A percentile compares a stretch with the other conserved stretches of the same genome.
Conservation (phyloP, 257 asterid species). For the Solanum commersonii region DNA sequence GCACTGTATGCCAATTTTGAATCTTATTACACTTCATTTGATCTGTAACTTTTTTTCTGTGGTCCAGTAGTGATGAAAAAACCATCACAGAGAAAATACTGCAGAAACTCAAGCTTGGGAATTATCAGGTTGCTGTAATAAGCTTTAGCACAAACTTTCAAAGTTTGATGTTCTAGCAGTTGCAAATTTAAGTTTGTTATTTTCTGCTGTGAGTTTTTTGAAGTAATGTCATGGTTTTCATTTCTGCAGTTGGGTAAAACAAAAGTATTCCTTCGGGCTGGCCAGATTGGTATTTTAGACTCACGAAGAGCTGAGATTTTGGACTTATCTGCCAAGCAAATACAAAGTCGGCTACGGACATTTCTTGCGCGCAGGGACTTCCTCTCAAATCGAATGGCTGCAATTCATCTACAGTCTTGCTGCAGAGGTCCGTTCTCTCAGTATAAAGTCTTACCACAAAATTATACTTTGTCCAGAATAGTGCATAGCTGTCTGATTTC, state of each 20-base stretch:
- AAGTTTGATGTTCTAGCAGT: background rate
- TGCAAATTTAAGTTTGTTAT: background rate
- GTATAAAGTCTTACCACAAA: background rate
- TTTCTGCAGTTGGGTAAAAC: conserved; percentile 77
- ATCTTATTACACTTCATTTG: background rate
- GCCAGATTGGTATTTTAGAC: conserved; percentile 86
- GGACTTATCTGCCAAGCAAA: conserved; percentile 76
- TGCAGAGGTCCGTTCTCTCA: conserved; percentile 66
- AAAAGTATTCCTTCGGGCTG: conserved; percentile 94
- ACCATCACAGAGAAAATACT: conserved; percentile 72
- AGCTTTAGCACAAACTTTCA: background rate
- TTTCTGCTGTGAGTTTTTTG: background rate
- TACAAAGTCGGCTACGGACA: conserved; percentile 72
- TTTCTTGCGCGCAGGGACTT: conserved; percentile 60
- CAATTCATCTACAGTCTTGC: conserved; percentile 70
- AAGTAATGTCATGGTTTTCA: background rate
- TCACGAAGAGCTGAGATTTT: conserved; percentile 83
- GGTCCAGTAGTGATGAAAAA: conserved; percentile 83
- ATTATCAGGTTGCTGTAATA: conserved; percentile 71
- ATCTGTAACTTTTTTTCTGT: background rate
- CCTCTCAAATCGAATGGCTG: conserved; percentile 43
- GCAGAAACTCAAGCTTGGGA: conserved; percentile 70
- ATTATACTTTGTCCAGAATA: background rate
- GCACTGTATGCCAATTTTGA: background rate
- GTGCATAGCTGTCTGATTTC: background rate